Evolutionary conservation across 208 protist species (phyloP).

Genomic region (Wallacemonas sp.): DNA sequence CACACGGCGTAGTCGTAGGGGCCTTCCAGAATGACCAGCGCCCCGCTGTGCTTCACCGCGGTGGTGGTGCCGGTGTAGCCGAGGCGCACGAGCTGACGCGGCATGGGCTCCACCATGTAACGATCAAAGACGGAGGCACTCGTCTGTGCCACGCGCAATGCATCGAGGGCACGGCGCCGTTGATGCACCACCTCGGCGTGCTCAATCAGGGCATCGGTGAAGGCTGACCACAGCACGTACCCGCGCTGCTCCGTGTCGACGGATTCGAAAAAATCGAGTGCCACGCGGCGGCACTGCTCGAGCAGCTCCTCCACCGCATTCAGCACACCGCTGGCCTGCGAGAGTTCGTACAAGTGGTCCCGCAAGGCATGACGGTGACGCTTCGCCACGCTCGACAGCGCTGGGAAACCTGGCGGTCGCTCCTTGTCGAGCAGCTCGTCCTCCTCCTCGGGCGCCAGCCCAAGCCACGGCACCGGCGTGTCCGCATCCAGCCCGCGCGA

Average conservation of each 20-base stretch:
- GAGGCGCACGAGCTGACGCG: conserved; percentile 40
- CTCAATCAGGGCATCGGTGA: conserved; percentile 75
- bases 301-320: conserved; percentile 32
- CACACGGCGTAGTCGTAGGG: conserved; percentile 69
- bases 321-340: conserved; percentile 22
- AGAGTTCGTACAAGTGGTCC: conserved; percentile 31
- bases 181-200: conserved; percentile 70
- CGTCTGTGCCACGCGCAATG: conserved; percentile 24
- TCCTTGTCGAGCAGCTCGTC: conserved; percentile 28
- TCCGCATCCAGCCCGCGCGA: not conserved
- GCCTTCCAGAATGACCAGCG: conserved; percentile 64
- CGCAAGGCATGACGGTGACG: conserved; percentile 21
- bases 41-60: conserved; percentile 55
- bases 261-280: conserved; percentile 50
- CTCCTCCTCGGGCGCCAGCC: conserved; percentile 38
- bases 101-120: conserved; percentile 65
- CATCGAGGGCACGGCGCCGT: conserved; percentile 46
- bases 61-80: conserved; percentile 57
- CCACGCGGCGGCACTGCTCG: conserved; percentile 40
- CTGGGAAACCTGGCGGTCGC: not conserved
- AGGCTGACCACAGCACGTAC: conserved; percentile 55
- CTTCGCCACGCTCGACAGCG: conserved; percentile 5
- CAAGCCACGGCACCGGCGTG: conserved; percentile 31
- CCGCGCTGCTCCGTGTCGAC: conserved; percentile 71
- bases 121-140: conserved; percentile 72